These are phyloP conservation scores for Akanthomyces dipterigenus DNA, from an alignment of 2,329 filamentous ascomycete species.

Conservation along the genomic window DNA sequence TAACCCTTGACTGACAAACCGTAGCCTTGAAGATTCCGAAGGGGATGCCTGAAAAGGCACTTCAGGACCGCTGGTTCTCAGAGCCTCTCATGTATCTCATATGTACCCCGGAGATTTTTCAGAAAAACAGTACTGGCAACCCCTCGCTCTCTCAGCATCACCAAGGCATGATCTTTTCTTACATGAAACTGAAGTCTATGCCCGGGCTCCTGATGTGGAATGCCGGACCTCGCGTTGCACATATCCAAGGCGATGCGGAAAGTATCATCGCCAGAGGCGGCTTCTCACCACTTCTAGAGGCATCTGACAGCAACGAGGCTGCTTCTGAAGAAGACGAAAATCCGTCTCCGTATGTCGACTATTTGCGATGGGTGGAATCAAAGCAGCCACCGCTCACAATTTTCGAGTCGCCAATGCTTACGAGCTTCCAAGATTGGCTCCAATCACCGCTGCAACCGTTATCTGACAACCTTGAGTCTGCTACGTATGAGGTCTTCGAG, in stretches of 20 bases:
- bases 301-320: slow-evolving; percentile 31
- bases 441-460: slow-evolving; percentile 92
- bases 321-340: slow-evolving; percentile 24
- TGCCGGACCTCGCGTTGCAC: slow-evolving; percentile 42
- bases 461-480: slow-evolving; percentile 92
- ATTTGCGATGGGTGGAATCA: slow-evolving; percentile 76
- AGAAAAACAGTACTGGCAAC: slow-evolving; percentile 53
- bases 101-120: slow-evolving; percentile 47
- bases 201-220: slow-evolving; percentile 61
- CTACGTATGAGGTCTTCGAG: slow-evolving; percentile 98
- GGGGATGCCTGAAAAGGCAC: slow-evolving; percentile 49
- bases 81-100: slow-evolving; percentile 60
- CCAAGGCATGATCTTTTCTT: slow-evolving; percentile 53
- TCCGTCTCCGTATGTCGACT: slow-evolving; percentile 56
- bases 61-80: slow-evolving; percentile 63
- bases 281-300: slow-evolving; percentile 67
- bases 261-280: slow-evolving; percentile 17
- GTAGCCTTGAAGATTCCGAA: slow-evolving; percentile 51
- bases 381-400: slow-evolving; percentile 60
- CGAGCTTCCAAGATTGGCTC: slow-evolving; percentile 80
- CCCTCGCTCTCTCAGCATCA: slow-evolving; percentile 56
- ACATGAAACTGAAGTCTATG: slow-evolving; percentile 56
- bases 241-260: slow-evolving; percentile 19
- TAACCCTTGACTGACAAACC: neutral
- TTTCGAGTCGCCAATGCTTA: slow-evolving; percentile 46